Evolutionary conservation across 179 eudicot species (phyloP).

Genomic region (Beta corolliflora): DNA sequence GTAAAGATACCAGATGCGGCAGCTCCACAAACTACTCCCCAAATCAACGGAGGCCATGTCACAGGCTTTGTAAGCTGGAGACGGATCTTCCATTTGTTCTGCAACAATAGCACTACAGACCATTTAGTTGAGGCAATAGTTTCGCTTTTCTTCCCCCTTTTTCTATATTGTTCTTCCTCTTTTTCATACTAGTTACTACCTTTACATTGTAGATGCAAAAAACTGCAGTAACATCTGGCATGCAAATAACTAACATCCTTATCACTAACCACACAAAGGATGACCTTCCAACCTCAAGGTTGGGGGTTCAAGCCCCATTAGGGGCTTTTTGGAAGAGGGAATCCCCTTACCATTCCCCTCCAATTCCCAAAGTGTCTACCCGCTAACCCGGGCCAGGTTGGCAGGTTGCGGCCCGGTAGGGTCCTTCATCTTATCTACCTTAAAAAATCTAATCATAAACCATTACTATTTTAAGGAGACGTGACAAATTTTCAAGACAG

Average conservation of each 20-base stretch:
- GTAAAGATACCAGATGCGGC: slow-evolving; percentile 84
- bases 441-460: too few relatives aligned
- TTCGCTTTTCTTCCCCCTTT: not conserved
- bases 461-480: too few relatives aligned
- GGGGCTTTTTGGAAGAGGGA: too few relatives aligned
- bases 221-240: slow-evolving; percentile 6
- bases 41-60: slow-evolving; percentile 96
- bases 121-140: slow-evolving; percentile 14
- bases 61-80: slow-evolving; percentile 97
- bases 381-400: too few relatives aligned
- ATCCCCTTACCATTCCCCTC: not conserved
- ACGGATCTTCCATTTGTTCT: slow-evolving; percentile 97
- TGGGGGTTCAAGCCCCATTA: too few relatives aligned
- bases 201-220: not conserved
- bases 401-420: too few relatives aligned
- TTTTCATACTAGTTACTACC: not conserved
- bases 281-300: too few relatives aligned
- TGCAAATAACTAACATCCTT: not conserved
- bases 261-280: not conserved
- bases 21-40: slow-evolving; percentile 99
- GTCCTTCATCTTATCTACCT: too few relatives aligned
- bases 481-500: too few relatives aligned
- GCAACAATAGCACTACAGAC: slow-evolving; percentile 26
- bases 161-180: not conserved
- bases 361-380: too few relatives aligned